phyloP scores from a whole-genome alignment of 1,284 basidiomycete species.

The Veloporphyrellus conicus region DNA sequence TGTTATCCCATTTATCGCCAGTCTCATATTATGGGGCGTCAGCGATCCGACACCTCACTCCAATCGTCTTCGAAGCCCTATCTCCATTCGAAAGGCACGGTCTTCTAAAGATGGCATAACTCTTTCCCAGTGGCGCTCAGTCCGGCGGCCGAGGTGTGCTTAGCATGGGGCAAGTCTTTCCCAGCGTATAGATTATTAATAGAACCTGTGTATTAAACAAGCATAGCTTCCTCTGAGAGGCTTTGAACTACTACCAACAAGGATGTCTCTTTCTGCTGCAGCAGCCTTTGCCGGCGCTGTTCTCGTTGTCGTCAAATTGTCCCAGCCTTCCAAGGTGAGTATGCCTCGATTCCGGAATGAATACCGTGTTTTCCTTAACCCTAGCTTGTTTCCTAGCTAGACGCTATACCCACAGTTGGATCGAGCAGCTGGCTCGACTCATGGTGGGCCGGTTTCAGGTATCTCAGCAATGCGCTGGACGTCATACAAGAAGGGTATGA shows the following conservation, averaged over 20 bases:
- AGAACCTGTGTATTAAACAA: neutral
- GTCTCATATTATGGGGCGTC: too few species aligned
- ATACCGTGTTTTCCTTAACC: neutral
- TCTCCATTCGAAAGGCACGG: too few species aligned
- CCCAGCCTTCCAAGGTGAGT: neutral
- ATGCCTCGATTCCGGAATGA: too few species aligned
- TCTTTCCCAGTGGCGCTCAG: too few species aligned
- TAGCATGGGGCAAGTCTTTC: too few species aligned
- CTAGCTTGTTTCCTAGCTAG: conserved; percentile 7
- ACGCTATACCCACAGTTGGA: conserved; percentile 18
- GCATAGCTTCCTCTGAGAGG: neutral
- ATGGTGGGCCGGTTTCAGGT: conserved; percentile 9
- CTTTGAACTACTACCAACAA: neutral
- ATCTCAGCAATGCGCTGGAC: conserved; percentile 1
- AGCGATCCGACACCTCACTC: too few species aligned
- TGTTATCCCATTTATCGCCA: too few species aligned
- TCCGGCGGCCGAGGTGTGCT: too few species aligned
- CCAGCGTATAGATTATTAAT: too few species aligned
- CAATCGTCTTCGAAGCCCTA: too few species aligned
- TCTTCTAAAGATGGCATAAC: too few species aligned
- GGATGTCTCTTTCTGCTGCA: neutral
- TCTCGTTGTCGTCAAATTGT: neutral
- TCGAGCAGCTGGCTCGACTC: conserved; percentile 9
- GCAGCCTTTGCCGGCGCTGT: neutral
- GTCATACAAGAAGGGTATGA: conserved; percentile 17